A percentile compares a stretch with the other conserved stretches of the same genome.
phyloP scores from a whole-genome alignment of 139 green algal genomes.

The Gonium pectorale region DNA sequence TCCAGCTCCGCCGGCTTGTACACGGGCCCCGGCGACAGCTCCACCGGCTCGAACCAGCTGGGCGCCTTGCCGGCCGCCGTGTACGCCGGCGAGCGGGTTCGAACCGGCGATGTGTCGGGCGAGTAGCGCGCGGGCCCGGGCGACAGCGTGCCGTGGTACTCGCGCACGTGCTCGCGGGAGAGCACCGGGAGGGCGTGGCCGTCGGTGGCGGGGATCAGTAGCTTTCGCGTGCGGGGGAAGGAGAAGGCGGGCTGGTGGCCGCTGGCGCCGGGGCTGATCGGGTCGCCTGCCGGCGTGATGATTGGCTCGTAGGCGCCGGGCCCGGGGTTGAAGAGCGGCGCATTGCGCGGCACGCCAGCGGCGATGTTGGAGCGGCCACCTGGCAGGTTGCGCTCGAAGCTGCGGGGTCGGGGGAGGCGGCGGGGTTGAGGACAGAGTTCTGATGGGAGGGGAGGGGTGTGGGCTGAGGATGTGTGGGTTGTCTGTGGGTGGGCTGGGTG shows the following conservation, averaged over 20 bases:
- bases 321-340: constrained; percentile 49
- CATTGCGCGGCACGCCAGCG: constrained; percentile 44
- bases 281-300: constrained; percentile 7
- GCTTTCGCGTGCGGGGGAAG: constrained; percentile 16
- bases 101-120: constrained; percentile 27
- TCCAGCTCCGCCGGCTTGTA: constrained; percentile 39
- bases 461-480: too few relatives aligned
- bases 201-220: background rate
- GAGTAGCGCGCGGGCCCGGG: constrained; percentile 36
- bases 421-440: too few relatives aligned
- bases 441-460: too few relatives aligned
- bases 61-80: background rate
- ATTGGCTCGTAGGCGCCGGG: constrained; percentile 48
- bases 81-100: constrained; percentile 1
- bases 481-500: too few relatives aligned
- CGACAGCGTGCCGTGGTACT: constrained; percentile 33
- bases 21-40: constrained; percentile 39
- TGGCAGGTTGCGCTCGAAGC: constrained; percentile 43
- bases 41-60: constrained; percentile 23
- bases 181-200: constrained; percentile 31
- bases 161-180: constrained; percentile 32
- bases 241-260: constrained; percentile 8
- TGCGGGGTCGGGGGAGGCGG: background rate
- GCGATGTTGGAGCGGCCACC: constrained; percentile 40
- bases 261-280: background rate